These are phyloP conservation scores for Venturia asperata DNA, from an alignment of 2,329 filamentous ascomycete species.

Conservation along the genomic window DNA sequence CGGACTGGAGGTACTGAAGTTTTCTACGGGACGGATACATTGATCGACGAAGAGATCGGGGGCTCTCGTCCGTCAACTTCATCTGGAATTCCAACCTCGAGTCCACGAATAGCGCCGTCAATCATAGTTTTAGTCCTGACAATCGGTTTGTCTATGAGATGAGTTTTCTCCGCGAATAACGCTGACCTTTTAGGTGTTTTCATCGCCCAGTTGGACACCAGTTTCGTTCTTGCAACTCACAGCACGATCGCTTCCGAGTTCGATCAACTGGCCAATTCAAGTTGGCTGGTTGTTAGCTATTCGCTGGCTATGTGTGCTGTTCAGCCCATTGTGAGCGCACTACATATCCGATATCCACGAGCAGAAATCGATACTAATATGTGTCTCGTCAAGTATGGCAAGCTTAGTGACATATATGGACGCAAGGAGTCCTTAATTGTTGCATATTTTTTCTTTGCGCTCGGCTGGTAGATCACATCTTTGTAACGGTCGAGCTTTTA, in stretches of 20 bases:
- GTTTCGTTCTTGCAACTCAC: conserved; percentile 60
- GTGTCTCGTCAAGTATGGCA: conserved; percentile 31
- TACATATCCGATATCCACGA: neutral
- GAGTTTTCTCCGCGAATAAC: neutral
- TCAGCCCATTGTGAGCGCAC: conserved; percentile 30
- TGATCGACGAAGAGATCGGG: neutral
- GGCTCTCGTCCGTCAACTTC: neutral
- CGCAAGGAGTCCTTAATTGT: conserved; percentile 35
- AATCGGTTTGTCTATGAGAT: neutral
- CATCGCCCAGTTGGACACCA: conserved; percentile 56
- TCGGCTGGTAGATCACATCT: conserved; percentile 31
- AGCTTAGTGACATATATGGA: conserved; percentile 41
- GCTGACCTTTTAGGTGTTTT: conserved; percentile 48
- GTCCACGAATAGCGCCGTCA: neutral
- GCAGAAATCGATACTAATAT: neutral
- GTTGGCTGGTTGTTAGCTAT: conserved; percentile 41
- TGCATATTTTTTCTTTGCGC: conserved; percentile 37
- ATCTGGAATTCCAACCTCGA: neutral
- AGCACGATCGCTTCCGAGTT: conserved; percentile 46
- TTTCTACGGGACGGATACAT: neutral
- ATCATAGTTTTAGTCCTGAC: conserved; percentile 10
- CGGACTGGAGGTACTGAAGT: neutral
- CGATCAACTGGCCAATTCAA: conserved; percentile 34
- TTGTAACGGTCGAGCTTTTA: conserved; percentile 5
- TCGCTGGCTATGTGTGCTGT: conserved; percentile 37